Conservation (phyloP, 2,329 filamentous ascomycete genomes). For the Lomentospora prolificans region DNA sequence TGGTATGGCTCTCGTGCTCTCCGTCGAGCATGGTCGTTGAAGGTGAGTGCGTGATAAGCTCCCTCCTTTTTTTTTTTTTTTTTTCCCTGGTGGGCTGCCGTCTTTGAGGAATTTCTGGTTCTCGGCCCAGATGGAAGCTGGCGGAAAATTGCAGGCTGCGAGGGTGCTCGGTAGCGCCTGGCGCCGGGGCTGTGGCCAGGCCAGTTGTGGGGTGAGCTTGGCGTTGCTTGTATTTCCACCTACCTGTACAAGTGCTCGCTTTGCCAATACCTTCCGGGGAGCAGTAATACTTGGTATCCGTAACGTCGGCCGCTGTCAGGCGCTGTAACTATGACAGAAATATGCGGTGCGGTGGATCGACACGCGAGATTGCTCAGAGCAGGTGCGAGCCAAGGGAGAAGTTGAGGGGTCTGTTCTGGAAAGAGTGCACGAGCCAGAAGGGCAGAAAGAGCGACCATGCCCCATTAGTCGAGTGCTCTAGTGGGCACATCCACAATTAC, state of each 20-base stretch:
- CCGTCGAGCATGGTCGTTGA: too few species aligned
- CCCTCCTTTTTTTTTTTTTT: too few species aligned
- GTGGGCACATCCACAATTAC: neutral
- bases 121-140: neutral
- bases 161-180: neutral
- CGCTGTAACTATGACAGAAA: too few species aligned
- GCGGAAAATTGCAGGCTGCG: neutral
- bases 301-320: too few species aligned
- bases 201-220: neutral
- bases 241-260: too few species aligned
- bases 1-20: too few species aligned
- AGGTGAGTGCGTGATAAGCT: too few species aligned
- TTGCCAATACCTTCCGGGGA: too few species aligned
- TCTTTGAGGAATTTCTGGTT: neutral
- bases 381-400: neutral
- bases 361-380: neutral
- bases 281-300: too few species aligned
- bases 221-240: too few species aligned
- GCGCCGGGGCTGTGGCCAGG: neutral
- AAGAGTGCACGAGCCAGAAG: constrained; percentile 4
- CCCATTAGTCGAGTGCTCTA: neutral
- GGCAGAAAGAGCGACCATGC: neutral
- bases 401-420: neutral
- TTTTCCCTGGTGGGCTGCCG: neutral
- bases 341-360: neutral